Evolutionary conservation across 2,329 filamentous ascomycete genomes (phyloP).

Genomic region (Aspergillus melleus): DNA sequence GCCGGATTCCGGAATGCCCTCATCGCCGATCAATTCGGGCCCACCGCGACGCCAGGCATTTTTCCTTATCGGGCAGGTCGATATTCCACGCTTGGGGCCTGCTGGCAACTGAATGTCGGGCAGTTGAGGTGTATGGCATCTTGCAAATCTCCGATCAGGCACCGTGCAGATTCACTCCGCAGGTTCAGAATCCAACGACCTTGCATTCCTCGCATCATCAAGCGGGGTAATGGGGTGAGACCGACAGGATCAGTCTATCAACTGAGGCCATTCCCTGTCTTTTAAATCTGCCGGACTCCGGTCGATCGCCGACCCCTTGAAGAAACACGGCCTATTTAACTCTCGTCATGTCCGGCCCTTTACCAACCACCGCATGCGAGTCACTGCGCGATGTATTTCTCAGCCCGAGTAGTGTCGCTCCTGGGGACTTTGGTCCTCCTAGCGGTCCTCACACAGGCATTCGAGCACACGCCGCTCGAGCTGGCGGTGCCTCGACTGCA

Average conservation of each 20-base stretch:
- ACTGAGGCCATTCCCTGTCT: too few species aligned
- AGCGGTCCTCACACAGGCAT: background rate
- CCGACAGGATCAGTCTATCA: background rate
- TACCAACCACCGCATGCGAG: background rate
- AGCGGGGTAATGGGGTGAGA: background rate
- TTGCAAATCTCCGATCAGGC: too few species aligned
- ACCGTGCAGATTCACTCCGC: too few species aligned
- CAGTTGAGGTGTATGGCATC: too few species aligned
- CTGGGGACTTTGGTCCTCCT: background rate
- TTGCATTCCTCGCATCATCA: background rate
- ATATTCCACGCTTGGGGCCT: too few species aligned
- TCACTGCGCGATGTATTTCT: background rate
- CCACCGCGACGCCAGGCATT: too few species aligned
- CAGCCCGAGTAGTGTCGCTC: background rate
- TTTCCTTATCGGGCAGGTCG: too few species aligned
- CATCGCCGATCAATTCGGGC: too few species aligned
- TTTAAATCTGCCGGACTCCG: background rate
- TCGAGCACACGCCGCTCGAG: constrained; percentile 1
- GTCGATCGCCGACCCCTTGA: background rate
- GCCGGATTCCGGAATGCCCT: too few species aligned
- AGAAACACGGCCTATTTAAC: background rate
- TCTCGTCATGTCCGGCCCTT: background rate
- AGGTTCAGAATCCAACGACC: background rate
- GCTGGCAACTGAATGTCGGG: too few species aligned
- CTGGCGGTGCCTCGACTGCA: background rate